These are phyloP conservation scores for Tuber umbilicatum DNA, from an alignment of 495 filamentous ascomycete species.

Conservation along the genomic window DNA sequence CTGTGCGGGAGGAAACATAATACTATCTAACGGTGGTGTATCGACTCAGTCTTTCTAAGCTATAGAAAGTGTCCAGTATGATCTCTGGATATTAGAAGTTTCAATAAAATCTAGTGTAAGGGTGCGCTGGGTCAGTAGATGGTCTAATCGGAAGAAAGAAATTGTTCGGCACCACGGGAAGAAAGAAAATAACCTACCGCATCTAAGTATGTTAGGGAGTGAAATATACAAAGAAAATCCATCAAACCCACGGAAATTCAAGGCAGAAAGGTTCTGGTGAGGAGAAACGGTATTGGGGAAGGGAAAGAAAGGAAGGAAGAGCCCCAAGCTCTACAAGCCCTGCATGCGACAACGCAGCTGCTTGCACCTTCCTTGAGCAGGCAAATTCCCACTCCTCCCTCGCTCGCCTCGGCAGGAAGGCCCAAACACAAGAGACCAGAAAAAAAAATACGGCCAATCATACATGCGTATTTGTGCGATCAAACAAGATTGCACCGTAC, in stretches of 20 bases:
- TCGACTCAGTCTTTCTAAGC: background rate
- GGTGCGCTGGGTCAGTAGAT: background rate
- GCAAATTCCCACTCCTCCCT: background rate
- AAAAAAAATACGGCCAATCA: background rate
- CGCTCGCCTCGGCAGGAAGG: background rate
- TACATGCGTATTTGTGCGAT: background rate
- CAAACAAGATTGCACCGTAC: background rate
- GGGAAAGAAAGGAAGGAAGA: background rate
- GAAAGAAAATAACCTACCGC: background rate
- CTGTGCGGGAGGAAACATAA: constrained; percentile 25
- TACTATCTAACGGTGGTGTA: background rate
- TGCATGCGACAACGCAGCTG: background rate
- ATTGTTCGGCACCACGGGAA: background rate
- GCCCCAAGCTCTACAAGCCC: background rate
- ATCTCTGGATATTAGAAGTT: background rate
- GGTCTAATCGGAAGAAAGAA: background rate
- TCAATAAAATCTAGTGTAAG: background rate
- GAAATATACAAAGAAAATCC: background rate
- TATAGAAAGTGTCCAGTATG: background rate
- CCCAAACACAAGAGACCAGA: background rate
- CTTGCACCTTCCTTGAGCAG: background rate
- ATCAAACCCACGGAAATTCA: background rate
- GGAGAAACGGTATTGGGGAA: background rate
- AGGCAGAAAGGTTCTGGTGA: background rate
- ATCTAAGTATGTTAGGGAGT: background rate